Conservation (phyloP, 371 early-diverging fungal species). For the Massospora cicadina region DNA sequence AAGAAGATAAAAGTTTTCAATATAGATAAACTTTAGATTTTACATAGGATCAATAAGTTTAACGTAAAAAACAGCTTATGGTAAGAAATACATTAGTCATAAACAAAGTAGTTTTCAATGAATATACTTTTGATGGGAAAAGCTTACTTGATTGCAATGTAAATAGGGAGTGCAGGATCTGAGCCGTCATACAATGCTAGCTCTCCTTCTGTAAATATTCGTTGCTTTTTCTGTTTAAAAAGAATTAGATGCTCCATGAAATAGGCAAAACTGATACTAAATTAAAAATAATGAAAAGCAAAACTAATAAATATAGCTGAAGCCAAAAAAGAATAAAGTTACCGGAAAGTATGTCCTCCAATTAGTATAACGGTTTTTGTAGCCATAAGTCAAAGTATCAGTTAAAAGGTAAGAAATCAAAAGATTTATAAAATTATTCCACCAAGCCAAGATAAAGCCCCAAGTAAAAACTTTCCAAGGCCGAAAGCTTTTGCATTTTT, state of each 20-base stretch:
- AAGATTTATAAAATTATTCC: constrained; percentile 15
- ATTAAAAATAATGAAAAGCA: too few species aligned
- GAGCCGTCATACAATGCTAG: constrained; percentile 62
- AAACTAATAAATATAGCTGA: neutral
- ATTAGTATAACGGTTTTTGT: constrained; percentile 53
- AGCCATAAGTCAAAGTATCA: constrained; percentile 60
- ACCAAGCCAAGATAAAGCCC: neutral
- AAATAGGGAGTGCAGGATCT: constrained; percentile 55
- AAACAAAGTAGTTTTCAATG: neutral
- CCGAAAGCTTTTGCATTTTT: neutral
- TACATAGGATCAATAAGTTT: neutral
- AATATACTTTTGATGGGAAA: neutral
- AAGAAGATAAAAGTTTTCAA: neutral
- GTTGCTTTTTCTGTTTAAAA: constrained; percentile 18
- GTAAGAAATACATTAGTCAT: neutral
- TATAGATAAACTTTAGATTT: neutral
- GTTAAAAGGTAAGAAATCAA: constrained; percentile 49
- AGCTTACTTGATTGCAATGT: constrained; percentile 67
- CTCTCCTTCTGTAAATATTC: constrained; percentile 52
- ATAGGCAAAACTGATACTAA: neutral
- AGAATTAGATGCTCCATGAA: constrained; percentile 1
- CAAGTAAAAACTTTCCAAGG: neutral
- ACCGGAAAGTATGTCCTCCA: constrained; percentile 52
- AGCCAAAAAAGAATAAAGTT: constrained; percentile 11
- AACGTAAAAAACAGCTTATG: neutral